phyloP scores from a whole-genome alignment of 768 basidiomycete species.

The Kwoniella sp. region DNA sequence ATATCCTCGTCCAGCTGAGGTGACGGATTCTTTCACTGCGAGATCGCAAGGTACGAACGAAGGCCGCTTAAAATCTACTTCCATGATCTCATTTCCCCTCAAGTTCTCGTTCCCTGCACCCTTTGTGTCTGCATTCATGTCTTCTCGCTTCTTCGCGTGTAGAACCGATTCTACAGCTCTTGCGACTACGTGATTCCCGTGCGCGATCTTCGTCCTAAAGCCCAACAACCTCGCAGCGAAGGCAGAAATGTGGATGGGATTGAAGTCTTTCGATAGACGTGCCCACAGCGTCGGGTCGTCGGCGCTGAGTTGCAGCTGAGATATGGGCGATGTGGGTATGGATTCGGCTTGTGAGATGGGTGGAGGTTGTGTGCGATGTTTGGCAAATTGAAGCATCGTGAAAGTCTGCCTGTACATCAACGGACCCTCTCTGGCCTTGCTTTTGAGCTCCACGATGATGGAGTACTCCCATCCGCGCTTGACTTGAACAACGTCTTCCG shows the following conservation, averaged over 20 bases:
- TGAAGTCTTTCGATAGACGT: slow-evolving; percentile 33
- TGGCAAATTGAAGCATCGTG: slow-evolving; percentile 21
- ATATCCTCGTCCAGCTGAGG: too few species aligned
- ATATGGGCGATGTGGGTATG: background rate
- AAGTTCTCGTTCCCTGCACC: background rate
- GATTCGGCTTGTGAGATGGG: slow-evolving; percentile 2
- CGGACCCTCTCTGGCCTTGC: background rate
- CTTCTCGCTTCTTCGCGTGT: background rate
- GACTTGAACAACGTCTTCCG: slow-evolving; percentile 10
- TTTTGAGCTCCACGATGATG: slow-evolving; percentile 18
- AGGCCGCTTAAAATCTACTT: slow-evolving; percentile 31
- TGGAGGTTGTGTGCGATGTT: slow-evolving; percentile 8
- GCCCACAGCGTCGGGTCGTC: slow-evolving; percentile 32
- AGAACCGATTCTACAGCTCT: slow-evolving; percentile 7
- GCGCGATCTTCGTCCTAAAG: slow-evolving; percentile 26
- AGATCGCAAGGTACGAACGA: slow-evolving; percentile 21
- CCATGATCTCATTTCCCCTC: slow-evolving; percentile 16
- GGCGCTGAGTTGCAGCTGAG: background rate
- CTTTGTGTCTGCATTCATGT: background rate
- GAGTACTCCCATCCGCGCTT: slow-evolving; percentile 29
- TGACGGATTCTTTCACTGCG: background rate
- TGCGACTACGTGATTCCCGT: slow-evolving; percentile 30
- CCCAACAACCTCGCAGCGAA: slow-evolving; percentile 30
- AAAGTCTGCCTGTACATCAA: slow-evolving; percentile 23
- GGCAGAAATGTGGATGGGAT: slow-evolving; percentile 32